Base-by-base conservation (phyloP, 2,329 filamentous ascomycete species). In the Fusarium xyrophilum region DNA sequence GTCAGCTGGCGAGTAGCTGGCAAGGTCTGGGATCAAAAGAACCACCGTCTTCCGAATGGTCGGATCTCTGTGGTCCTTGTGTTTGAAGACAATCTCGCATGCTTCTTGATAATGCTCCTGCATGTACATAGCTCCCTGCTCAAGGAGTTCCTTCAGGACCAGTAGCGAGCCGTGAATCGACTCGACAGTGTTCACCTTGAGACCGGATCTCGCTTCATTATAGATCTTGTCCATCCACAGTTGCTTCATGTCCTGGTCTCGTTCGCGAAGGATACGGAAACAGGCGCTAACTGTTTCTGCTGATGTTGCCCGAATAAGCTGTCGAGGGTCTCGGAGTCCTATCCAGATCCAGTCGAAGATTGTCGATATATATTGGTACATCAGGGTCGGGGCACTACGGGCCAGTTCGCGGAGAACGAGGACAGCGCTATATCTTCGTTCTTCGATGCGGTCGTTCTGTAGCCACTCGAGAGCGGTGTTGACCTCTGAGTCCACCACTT, bases 111-210 rank as follows among this genome's bases (percentile, higher is more conserved):
- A 99, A 76, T 94, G 89, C 39, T 94, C 92, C 74, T 97, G 93
- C 96, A 99, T 98, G 79, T 97, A 99, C 95, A 99, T 99, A 73
- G 93, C 94, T 55, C 96, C 96, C 77, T 97, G 95, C 67, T 96
- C 88, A 21, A 99, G 88, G 48, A 99, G 86, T 80, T 98, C 95
- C 78, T 95, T 96, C 74, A 98, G 86, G 3, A 96, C 93, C 23
- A 99, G 85, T 40, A 99, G 85, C 4, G 95, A 97, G n/a, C 93
- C 96, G 76, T 99, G 96, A 42, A 97, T 91, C 63, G 89, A 91
- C 78, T 99, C 96, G 56, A 96, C 86, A 21, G 93, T 93, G 72
- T 89, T 91, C 52, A 90, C 86, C 76, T 90, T 89, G 71, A 99
- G 89, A 10, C 94, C 94, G 64, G 88, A 85, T 63, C 93, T 85